These are phyloP conservation scores for Cunninghamia lanceolata DNA, from an alignment of 75 land plant species.

Conservation along the genomic window DNA sequence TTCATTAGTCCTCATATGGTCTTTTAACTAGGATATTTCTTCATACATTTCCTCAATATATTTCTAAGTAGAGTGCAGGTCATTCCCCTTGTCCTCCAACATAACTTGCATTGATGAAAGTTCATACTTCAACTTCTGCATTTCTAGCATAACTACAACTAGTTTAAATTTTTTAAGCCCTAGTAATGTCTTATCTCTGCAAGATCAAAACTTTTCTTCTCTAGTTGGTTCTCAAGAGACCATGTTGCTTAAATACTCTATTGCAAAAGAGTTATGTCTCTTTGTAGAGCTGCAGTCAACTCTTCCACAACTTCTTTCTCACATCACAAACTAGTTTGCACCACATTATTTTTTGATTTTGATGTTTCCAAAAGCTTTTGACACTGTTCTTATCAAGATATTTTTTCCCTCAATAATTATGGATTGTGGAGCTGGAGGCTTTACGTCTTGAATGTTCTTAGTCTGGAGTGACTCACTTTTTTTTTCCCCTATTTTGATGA, in stretches of 20 bases:
- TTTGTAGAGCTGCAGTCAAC: conserved; percentile 17
- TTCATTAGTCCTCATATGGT: conserved; percentile 26
- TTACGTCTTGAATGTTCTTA: no score
- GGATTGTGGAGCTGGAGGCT: no score
- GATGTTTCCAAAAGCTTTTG: no score
- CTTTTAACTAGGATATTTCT: conserved; percentile 28
- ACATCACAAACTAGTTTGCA: conserved; percentile 17
- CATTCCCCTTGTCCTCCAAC: conserved; percentile 23
- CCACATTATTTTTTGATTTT: conserved; percentile 13
- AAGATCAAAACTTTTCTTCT: conserved; percentile 20
- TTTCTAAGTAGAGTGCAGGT: conserved; percentile 26
- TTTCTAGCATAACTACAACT: conserved; percentile 28
- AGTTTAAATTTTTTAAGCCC: conserved; percentile 39
- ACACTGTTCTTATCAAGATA: no score
- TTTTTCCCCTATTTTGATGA: no score
- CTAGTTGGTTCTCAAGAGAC: conserved; percentile 20
- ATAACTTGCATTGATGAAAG: no score
- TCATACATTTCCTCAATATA: conserved; percentile 23
- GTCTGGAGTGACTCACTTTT: no score
- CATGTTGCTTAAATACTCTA: conserved; percentile 14
- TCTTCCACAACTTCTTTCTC: no score
- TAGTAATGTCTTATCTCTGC: conserved; percentile 24
- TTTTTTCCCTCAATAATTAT: no score
- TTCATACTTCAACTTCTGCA: conserved; percentile 34
- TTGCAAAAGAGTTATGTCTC: conserved; percentile 23